phyloP scores from a whole-genome alignment of 1,139 yeast species.

The Diutina neorugosa region DNA sequence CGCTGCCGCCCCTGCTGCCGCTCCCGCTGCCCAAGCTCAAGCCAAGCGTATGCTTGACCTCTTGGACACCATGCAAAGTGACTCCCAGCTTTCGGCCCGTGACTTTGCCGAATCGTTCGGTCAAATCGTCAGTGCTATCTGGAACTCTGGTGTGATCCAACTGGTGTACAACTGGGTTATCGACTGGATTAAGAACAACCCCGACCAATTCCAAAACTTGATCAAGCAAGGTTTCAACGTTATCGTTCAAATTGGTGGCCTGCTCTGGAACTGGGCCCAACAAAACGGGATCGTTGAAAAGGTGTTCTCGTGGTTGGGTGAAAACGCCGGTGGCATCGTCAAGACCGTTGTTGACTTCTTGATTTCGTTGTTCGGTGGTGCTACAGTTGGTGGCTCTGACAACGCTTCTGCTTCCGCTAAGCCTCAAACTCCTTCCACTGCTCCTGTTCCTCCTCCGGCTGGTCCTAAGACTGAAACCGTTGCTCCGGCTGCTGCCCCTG shows the following conservation, averaged over 20 bases:
- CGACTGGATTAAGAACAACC: neutral
- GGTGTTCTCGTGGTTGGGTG: neutral
- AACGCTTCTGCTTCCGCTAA: too few relatives aligned
- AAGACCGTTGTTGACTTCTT: neutral
- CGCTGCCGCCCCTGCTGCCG: neutral
- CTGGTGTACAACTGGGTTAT: neutral
- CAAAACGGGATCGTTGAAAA: neutral
- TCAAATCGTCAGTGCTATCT: neutral
- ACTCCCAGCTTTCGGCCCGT: neutral
- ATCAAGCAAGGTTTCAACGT: constrained; percentile 16
- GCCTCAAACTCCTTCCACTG: too few relatives aligned
- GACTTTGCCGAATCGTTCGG: constrained; percentile 1
- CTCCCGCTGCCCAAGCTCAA: neutral
- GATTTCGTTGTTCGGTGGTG: neutral
- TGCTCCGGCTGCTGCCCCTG: neutral
- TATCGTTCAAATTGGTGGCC: neutral
- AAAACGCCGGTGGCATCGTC: neutral
- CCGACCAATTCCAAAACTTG: neutral
- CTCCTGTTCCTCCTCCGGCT: too few relatives aligned
- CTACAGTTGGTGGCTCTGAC: neutral
- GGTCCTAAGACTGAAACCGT: neutral
- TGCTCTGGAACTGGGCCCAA: neutral
- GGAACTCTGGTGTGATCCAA: constrained; percentile 3
- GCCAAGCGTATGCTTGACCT: constrained; percentile 1
- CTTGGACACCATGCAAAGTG: neutral